These are phyloP conservation scores for Komagataea norvegica DNA, from an alignment of 1,139 yeast genomes.

Conservation along the genomic window DNA sequence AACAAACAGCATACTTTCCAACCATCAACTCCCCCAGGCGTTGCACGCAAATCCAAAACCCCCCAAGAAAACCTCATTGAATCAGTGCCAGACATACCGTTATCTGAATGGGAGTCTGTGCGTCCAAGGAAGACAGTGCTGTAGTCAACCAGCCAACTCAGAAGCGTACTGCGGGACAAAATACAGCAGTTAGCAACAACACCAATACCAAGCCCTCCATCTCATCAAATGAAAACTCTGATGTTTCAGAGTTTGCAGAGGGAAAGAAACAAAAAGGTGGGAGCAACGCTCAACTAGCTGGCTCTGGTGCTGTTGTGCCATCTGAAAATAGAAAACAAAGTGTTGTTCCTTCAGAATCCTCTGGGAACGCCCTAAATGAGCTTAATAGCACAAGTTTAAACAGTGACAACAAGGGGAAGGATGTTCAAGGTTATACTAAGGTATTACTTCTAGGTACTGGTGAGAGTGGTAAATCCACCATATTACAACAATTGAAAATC, in stretches of 20 bases:
- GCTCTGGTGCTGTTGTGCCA: background rate
- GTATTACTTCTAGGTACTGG: constrained; percentile 71
- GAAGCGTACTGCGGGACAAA: constrained; percentile 5
- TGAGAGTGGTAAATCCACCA: constrained; percentile 75
- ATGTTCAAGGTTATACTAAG: constrained; percentile 44
- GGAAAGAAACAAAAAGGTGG: background rate
- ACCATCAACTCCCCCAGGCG: no score
- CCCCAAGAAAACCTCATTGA: no score
- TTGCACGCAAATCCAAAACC: no score
- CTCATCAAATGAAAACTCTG: constrained; percentile 14
- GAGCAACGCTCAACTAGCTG: no score
- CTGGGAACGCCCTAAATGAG: constrained; percentile 2
- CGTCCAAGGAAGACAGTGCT: constrained; percentile 28
- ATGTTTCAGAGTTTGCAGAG: constrained; percentile 3
- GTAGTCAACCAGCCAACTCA: constrained; percentile 1
- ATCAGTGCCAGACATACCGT: background rate
- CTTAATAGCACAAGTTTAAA: constrained; percentile 1
- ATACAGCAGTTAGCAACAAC: constrained; percentile 1
- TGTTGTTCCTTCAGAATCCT: constrained; percentile 18
- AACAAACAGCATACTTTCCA: no score
- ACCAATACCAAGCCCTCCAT: constrained; percentile 7
- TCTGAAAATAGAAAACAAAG: constrained; percentile 15
- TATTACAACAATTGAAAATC: constrained; percentile 70
- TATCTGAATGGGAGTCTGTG: constrained; percentile 29
- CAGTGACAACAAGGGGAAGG: constrained; percentile 10